phyloP scores from a whole-genome alignment of 148 eudicot species.

The Diospyros lotus region DNA sequence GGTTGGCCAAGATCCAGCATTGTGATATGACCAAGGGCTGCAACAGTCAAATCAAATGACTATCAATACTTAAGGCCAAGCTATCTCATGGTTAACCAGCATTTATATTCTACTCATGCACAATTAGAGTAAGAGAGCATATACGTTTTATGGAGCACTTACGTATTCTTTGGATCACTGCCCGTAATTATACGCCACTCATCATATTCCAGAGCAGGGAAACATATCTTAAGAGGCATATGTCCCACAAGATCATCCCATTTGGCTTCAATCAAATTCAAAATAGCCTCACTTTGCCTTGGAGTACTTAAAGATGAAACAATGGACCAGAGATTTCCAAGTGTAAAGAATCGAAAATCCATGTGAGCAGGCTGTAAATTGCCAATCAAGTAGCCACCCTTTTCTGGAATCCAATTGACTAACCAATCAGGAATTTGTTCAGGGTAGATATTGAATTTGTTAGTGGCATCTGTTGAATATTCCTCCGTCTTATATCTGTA shows the following conservation, averaged over 20 bases:
- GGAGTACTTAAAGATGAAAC: slow-evolving; percentile 86
- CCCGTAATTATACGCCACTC: slow-evolving; percentile 95
- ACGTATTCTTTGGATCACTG: slow-evolving; percentile 93
- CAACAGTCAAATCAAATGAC: slow-evolving; percentile 7
- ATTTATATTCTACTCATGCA: background rate
- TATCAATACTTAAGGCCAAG: background rate
- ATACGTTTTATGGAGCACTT: slow-evolving; percentile 25
- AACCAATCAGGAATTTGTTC: slow-evolving; percentile 91
- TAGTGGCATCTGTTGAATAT: slow-evolving; percentile 73
- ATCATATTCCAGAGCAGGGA: slow-evolving; percentile 71
- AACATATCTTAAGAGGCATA: slow-evolving; percentile 89
- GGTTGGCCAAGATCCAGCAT: slow-evolving; percentile 95
- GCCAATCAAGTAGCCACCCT: slow-evolving; percentile 88
- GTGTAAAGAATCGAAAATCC: slow-evolving; percentile 91
- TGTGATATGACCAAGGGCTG: slow-evolving; percentile 96
- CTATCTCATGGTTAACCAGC: background rate
- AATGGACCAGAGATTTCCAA: slow-evolving; percentile 86
- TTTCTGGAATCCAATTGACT: slow-evolving; percentile 83
- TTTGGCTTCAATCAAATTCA: slow-evolving; percentile 72
- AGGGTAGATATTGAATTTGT: slow-evolving; percentile 92
- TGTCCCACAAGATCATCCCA: slow-evolving; percentile 81
- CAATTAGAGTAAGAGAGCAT: too few relatives aligned
- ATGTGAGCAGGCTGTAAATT: slow-evolving; percentile 95
- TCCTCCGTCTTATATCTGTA: slow-evolving; percentile 92
- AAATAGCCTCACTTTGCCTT: slow-evolving; percentile 63